Evolutionary conservation across 129 eudicot species (phyloP).

Genomic region (Solidago caesia): DNA sequence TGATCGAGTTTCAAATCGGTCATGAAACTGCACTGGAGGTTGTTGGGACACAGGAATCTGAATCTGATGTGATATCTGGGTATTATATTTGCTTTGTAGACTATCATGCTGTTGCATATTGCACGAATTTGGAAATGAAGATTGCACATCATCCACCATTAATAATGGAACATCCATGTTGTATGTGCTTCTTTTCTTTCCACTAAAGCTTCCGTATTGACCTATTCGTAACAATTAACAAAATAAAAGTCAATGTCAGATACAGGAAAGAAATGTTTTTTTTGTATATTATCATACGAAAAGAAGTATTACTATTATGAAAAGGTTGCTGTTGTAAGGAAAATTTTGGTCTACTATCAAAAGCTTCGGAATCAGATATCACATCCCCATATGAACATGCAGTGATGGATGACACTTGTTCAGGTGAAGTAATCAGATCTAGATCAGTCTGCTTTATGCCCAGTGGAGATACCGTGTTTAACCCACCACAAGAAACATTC

Average conservation of each 20-base stretch:
- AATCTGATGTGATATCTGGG: conserved; percentile 21
- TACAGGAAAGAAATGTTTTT: neutral
- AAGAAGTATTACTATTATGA: conserved; percentile 32
- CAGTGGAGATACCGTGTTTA: conserved; percentile 23
- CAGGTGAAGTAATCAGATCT: conserved; percentile 47
- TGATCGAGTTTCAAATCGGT: conserved; percentile 18
- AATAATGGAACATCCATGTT: conserved; percentile 22
- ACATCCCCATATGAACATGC: conserved; percentile 45
- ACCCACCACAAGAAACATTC: conserved; percentile 34
- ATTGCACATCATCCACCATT: conserved; percentile 26
- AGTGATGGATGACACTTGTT: conserved; percentile 50
- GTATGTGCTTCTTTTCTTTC: conserved; percentile 22
- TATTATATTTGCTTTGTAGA: conserved; percentile 13
- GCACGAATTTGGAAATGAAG: conserved; percentile 25
- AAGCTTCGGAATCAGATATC: conserved; percentile 40
- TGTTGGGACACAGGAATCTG: conserved; percentile 26
- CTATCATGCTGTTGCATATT: conserved; percentile 21
- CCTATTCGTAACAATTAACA: conserved; percentile 21
- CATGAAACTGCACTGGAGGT: conserved; percentile 23
- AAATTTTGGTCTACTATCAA: conserved; percentile 33
- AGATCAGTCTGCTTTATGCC: conserved; percentile 37
- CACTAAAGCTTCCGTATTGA: conserved; percentile 30
- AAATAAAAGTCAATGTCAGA: conserved; percentile 1
- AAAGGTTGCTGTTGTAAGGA: conserved; percentile 26
- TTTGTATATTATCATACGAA: neutral